phyloP scores from a whole-genome alignment of 768 basidiomycete genomes.

The Auriscalpium microsporum region DNA sequence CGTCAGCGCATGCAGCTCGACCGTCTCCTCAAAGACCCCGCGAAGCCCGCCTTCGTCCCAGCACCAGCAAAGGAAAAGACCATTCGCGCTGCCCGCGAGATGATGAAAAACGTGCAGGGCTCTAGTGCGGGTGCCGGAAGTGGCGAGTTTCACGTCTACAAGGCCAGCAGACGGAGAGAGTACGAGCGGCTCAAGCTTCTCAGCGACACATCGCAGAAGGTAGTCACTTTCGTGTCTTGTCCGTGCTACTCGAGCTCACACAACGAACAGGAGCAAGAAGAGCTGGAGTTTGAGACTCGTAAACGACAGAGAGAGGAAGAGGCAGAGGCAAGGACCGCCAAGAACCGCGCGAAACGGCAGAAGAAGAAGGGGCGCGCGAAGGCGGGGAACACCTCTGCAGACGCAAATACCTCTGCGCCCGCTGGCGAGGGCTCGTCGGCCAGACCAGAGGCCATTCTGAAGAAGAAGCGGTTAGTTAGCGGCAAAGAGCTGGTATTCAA shows the following conservation, averaged over 20 bases:
- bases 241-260: not conserved
- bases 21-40: constrained; percentile 82
- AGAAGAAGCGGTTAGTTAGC: constrained; percentile 76
- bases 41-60: constrained; percentile 74
- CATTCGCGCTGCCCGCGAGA: constrained; percentile 76
- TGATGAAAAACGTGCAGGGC: constrained; percentile 99
- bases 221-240: constrained; percentile 26
- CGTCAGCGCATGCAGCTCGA: constrained; percentile 64
- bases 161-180: constrained; percentile 86
- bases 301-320: constrained; percentile 60
- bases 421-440: constrained; percentile 16
- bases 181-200: constrained; percentile 90
- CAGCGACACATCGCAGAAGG: constrained; percentile 75
- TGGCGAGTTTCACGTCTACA: constrained; percentile 98
- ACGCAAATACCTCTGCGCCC: constrained; percentile 18
- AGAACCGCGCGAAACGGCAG: constrained; percentile 88
- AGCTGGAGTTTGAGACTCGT: constrained; percentile 66
- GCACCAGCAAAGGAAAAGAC: constrained; percentile 75
- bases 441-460: constrained; percentile 38
- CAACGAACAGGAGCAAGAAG: constrained; percentile 52
- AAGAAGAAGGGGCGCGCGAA: constrained; percentile 81
- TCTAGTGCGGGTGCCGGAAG: constrained; percentile 96
- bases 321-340: constrained; percentile 85
- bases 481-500: constrained; percentile 62
- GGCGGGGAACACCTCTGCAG: constrained; percentile 23